These are phyloP conservation scores for Sclerotinia spermophila DNA, from an alignment of 2,329 filamentous ascomycete species.

Conservation along the genomic window DNA sequence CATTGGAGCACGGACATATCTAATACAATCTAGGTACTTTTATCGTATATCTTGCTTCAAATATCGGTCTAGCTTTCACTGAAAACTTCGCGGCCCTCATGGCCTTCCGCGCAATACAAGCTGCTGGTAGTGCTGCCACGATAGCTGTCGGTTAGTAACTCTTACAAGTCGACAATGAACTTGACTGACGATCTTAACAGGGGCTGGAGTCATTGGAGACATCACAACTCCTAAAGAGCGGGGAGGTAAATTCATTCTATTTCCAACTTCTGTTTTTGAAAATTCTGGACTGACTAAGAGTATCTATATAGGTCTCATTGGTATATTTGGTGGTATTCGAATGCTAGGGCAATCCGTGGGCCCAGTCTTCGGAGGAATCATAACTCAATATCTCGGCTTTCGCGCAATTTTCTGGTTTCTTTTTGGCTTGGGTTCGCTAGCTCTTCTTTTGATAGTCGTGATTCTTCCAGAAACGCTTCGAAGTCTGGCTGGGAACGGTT, in stretches of 20 bases:
- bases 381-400: constrained; percentile 46
- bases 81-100: constrained; percentile 44
- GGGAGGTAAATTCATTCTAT: background rate
- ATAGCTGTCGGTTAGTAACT: constrained; percentile 43
- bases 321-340: constrained; percentile 25
- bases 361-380: constrained; percentile 47
- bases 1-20: background rate
- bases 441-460: constrained; percentile 38
- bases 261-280: background rate
- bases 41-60: constrained; percentile 46
- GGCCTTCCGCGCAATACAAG: constrained; percentile 46
- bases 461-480: constrained; percentile 30
- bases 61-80: constrained; percentile 44
- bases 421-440: constrained; percentile 38
- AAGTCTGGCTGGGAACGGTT: constrained; percentile 30
- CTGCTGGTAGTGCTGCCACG: constrained; percentile 45
- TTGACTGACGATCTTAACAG: background rate
- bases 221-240: constrained; percentile 9
- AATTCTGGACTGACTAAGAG: background rate
- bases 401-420: constrained; percentile 49
- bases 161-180: constrained; percentile 38
- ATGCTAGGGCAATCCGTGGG: constrained; percentile 36
- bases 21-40: constrained; percentile 39
- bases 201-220: constrained; percentile 15
- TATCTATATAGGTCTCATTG: background rate